phyloP scores from a whole-genome alignment of 2,329 filamentous ascomycete genomes.

The Arthroderma uncinatum region DNA sequence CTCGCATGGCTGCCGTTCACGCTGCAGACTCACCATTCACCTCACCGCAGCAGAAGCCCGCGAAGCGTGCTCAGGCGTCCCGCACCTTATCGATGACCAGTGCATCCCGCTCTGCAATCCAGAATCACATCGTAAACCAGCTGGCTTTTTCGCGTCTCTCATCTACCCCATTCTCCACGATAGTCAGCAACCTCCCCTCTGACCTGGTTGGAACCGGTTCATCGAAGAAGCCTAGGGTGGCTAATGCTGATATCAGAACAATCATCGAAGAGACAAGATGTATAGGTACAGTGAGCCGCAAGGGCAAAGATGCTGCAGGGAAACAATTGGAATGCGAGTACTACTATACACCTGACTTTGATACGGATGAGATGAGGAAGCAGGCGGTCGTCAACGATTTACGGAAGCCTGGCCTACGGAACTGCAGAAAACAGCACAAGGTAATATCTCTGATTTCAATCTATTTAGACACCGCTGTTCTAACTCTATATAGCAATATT shows the following conservation, averaged over 20 bases:
- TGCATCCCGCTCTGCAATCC: constrained; percentile 24
- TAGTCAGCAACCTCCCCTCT: constrained; percentile 72
- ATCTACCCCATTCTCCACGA: constrained; percentile 79
- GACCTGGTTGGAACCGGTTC: constrained; percentile 44
- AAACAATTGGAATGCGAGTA: constrained; percentile 92
- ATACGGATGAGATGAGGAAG: constrained; percentile 65
- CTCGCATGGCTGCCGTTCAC: constrained; percentile 66
- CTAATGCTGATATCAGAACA: constrained; percentile 51
- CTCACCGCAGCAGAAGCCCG: constrained; percentile 21
- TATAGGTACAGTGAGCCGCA: constrained; percentile 76
- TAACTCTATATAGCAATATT: constrained; percentile 50
- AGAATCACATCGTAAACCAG: constrained; percentile 88
- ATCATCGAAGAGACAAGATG: constrained; percentile 65
- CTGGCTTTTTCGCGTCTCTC: constrained; percentile 88
- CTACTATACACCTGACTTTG: constrained; percentile 85
- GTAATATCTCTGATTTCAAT: constrained; percentile 41
- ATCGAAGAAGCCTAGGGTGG: constrained; percentile 36
- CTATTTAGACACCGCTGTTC: constrained; percentile 8
- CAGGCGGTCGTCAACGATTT: constrained; percentile 75
- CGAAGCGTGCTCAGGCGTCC: constrained; percentile 14
- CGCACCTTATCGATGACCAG: constrained; percentile 20
- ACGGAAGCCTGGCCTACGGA: constrained; percentile 76
- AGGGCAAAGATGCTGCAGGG: constrained; percentile 92
- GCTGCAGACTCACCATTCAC: constrained; percentile 52
- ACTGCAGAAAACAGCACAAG: constrained; percentile 94